Evolutionary conservation across 202 grass and related monocot genomes (phyloP), one percentile per base, ranked within the genome.

Genomic region (Digitaria exilis): DNA sequence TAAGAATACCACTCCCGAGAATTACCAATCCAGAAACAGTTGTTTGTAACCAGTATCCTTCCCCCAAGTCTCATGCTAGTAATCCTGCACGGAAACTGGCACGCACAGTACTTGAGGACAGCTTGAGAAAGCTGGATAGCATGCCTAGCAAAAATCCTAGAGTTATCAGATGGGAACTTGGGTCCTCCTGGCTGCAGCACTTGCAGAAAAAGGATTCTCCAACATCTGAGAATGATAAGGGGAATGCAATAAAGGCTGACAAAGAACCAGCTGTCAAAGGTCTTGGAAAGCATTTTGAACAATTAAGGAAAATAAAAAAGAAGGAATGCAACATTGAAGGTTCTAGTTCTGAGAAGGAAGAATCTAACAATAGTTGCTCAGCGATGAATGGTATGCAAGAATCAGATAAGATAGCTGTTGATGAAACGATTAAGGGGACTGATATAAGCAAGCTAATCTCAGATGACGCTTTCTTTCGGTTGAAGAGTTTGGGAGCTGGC

Each of bases 121-220:
- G 92, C 86, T 81, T 99, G 75, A 69, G 69, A 76, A 99, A 94
- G 46, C 41, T 99, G 46, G 81, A 89, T 81, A 88, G 65, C 72
- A 78, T 75, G 56, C 77, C 86, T 56, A 37, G 56, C 56, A 76
- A 75, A 60, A 86, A 73, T 49, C 46, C 80, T 75, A 92, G 88
- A 79, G 39, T 28, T 31, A 86, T 99, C 84, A 94, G 97, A 86
- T 99, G 97, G 93, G 97, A 99, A 74, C 89, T 99, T 84, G 97
- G 97, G 65, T 94, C 88, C 70, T 69, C 82, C 58, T 99, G 93
- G 97, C 59, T 87, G 63, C 91, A 99, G 75, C 76, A 99, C 68
- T 92, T 99, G 68, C 89, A 96, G 88, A 94, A 96, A 88, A 92
- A 96, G 25, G 91, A 91, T 85, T 80, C 87, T 87, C 73, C 74